Evolutionary conservation across 352 stramenopile species (phyloP).

Genomic region (Globisporangium okanoganense): DNA sequence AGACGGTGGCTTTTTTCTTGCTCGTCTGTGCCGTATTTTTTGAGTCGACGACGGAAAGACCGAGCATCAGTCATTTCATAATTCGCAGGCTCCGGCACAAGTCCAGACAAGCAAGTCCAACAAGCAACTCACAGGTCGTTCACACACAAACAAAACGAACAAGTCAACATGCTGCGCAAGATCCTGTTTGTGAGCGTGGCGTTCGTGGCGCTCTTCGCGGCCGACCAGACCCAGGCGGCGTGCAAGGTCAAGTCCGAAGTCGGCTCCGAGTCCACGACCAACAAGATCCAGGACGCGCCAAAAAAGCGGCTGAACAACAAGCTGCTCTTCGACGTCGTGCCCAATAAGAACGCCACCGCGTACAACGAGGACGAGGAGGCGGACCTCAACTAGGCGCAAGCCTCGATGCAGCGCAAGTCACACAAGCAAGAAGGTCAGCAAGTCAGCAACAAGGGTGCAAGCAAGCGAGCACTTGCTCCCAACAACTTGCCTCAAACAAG

Average conservation of each 20-base stretch:
- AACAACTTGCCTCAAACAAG: not conserved
- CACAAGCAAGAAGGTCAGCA: not conserved
- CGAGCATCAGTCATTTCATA: not conserved
- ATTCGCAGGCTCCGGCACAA: slow-evolving; percentile 1
- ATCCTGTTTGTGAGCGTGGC: slow-evolving; percentile 20
- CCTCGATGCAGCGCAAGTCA: not conserved
- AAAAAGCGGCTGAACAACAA: slow-evolving; percentile 31
- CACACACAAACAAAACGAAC: slow-evolving; percentile 1
- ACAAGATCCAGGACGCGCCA: slow-evolving; percentile 30
- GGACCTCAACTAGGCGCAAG: not conserved
- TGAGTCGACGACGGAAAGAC: not conserved
- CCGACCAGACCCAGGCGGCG: slow-evolving; percentile 17
- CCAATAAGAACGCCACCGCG: slow-evolving; percentile 8
- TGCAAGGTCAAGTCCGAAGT: slow-evolving; percentile 31
- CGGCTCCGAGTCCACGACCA: slow-evolving; percentile 13
- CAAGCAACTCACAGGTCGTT: not conserved
- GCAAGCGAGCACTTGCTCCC: not conserved
- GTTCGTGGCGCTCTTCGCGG: slow-evolving; percentile 19
- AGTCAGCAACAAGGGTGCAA: not conserved
- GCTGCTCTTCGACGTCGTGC: slow-evolving; percentile 24
- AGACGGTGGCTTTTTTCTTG: not conserved
- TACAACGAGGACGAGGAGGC: slow-evolving; percentile 10
- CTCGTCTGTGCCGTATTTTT: not conserved
- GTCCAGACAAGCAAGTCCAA: not conserved
- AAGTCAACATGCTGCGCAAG: slow-evolving; percentile 24